Evolutionary conservation across 371 early-diverging fungal species (phyloP).

Genomic region (Lichtheimia hyalospora): DNA sequence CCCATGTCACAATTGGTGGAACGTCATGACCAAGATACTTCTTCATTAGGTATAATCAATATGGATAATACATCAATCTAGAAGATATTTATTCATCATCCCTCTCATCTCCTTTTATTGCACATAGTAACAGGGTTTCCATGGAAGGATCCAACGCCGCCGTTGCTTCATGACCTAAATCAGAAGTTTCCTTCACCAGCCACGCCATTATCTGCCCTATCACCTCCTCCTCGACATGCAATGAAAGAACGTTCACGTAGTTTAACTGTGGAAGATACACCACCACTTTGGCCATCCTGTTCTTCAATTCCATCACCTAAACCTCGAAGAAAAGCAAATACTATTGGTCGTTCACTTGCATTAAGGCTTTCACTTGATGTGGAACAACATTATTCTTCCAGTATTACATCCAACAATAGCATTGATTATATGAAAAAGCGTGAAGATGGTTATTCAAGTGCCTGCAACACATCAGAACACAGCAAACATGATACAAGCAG

Average conservation of each 20-base stretch:
- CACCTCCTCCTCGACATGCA: slow-evolving; percentile 25
- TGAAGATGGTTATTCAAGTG: slow-evolving; percentile 1
- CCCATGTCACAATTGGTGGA: slow-evolving; percentile 9
- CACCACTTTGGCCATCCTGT: background rate
- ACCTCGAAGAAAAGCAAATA: slow-evolving; percentile 1
- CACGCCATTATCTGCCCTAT: slow-evolving; percentile 19
- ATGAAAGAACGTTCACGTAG: slow-evolving; percentile 17
- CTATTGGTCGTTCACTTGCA: slow-evolving; percentile 15
- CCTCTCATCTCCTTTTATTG: background rate
- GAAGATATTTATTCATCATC: background rate
- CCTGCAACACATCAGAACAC: background rate
- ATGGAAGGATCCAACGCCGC: slow-evolving; percentile 9
- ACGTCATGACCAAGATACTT: background rate
- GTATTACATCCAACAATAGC: slow-evolving; percentile 7
- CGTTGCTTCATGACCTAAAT: background rate
- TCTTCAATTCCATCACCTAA: background rate
- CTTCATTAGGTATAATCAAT: background rate
- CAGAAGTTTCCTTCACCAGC: background rate
- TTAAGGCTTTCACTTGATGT: slow-evolving; percentile 38
- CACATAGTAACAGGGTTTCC: background rate
- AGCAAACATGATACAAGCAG: slow-evolving; percentile 1
- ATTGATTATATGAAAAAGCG: slow-evolving; percentile 10
- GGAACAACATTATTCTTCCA: slow-evolving; percentile 19
- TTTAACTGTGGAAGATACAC: slow-evolving; percentile 8
- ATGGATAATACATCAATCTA: background rate